Evolutionary conservation across 2,329 filamentous ascomycete genomes (phyloP).

Genomic region (Beauveria medogensis): DNA sequence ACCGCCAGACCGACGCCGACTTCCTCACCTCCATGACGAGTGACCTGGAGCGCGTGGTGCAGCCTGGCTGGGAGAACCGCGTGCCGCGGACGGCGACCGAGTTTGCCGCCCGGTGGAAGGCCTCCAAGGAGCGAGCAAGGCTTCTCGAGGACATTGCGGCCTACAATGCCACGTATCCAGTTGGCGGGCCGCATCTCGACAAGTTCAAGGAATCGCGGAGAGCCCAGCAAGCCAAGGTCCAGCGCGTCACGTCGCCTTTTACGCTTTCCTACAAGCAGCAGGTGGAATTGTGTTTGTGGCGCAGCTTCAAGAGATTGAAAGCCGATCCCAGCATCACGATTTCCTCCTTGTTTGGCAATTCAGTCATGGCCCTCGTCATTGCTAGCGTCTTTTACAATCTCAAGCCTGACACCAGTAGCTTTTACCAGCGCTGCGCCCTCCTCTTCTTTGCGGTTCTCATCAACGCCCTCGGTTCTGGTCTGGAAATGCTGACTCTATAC

Average conservation of each 20-base stretch:
- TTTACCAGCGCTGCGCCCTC: constrained; percentile 34
- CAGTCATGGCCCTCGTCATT: constrained; percentile 42
- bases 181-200: not conserved
- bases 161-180: constrained; percentile 11
- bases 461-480: constrained; percentile 21
- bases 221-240: not conserved
- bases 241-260: not conserved
- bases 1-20: constrained; percentile 59
- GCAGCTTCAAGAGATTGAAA: constrained; percentile 40
- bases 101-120: too few relatives aligned
- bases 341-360: constrained; percentile 37
- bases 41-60: constrained; percentile 22
- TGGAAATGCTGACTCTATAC: constrained; percentile 13
- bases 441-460: constrained; percentile 27
- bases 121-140: too few relatives aligned
- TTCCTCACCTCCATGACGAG: constrained; percentile 55
- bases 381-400: constrained; percentile 61
- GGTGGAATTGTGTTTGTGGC: not conserved
- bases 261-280: not conserved
- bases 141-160: too few relatives aligned
- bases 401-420: constrained; percentile 41
- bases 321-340: constrained; percentile 31
- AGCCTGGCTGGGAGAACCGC: constrained; percentile 19
- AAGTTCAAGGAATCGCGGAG: not conserved
- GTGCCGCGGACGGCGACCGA: not conserved